These are phyloP conservation scores for Glonium stellatum DNA, from an alignment of 495 filamentous ascomycete species.

Conservation along the genomic window DNA sequence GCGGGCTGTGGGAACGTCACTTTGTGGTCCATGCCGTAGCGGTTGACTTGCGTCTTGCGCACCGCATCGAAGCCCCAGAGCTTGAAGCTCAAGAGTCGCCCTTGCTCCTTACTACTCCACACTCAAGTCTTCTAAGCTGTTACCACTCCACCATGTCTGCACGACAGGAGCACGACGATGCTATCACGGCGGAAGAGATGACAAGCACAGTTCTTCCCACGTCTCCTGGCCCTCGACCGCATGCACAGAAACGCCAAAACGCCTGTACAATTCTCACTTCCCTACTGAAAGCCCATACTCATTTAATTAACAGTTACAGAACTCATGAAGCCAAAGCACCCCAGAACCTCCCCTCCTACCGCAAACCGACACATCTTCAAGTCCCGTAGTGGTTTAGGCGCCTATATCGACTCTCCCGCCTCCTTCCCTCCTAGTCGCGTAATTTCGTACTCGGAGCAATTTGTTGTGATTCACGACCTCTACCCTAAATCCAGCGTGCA, in stretches of 20 bases:
- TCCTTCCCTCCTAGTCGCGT: constrained; percentile 55
- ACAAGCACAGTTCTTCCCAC: constrained; percentile 26
- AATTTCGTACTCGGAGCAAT: constrained; percentile 61
- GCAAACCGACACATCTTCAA: constrained; percentile 1
- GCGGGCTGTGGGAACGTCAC: constrained; percentile 1
- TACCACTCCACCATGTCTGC: not conserved
- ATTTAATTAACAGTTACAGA: constrained; percentile 49
- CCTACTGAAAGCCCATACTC: not conserved
- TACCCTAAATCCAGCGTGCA: constrained; percentile 82
- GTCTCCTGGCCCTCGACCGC: not conserved
- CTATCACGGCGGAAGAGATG: constrained; percentile 36
- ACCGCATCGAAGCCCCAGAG: not conserved
- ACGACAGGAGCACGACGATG: constrained; percentile 26
- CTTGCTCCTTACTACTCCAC: not conserved
- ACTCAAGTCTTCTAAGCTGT: not conserved
- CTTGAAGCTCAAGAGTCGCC: not conserved
- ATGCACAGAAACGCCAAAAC: constrained; percentile 38
- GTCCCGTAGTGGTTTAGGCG: constrained; percentile 58
- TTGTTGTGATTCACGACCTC: constrained; percentile 74
- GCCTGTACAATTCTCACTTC: constrained; percentile 15
- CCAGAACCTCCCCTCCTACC: constrained; percentile 6
- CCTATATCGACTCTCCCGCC: constrained; percentile 63
- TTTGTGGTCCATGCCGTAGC: not conserved
- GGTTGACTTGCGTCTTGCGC: not conserved
- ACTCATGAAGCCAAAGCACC: constrained; percentile 51